These are phyloP conservation scores for Saraca asoca DNA, from an alignment of 331 rosid species.

Conservation along the genomic window DNA sequence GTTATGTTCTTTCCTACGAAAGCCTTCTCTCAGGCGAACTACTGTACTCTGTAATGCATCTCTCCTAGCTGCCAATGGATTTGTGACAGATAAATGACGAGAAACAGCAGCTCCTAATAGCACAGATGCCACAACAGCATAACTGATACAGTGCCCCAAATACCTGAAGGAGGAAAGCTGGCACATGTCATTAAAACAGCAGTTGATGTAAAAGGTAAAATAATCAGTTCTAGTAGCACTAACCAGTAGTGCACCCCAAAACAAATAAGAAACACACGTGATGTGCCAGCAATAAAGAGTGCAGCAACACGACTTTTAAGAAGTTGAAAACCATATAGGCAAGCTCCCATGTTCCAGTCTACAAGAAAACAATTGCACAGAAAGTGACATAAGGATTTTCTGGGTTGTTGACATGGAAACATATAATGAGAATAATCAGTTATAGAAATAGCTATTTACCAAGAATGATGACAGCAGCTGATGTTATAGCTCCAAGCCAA, in stretches of 20 bases:
- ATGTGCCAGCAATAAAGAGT: slow-evolving; percentile 87
- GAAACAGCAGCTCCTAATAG: slow-evolving; percentile 93
- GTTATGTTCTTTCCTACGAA: slow-evolving; percentile 90
- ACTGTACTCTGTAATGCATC: slow-evolving; percentile 99
- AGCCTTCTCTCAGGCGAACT: slow-evolving; percentile 95
- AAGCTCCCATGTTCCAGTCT: slow-evolving; percentile 99
- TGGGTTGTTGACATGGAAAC: neutral
- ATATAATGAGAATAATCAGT: slow-evolving; percentile 24
- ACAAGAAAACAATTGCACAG: slow-evolving; percentile 37
- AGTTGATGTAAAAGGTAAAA: slow-evolving; percentile 13
- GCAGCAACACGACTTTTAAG: slow-evolving; percentile 86
- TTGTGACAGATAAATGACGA: slow-evolving; percentile 84
- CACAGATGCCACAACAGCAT: slow-evolving; percentile 94
- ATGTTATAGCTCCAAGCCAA: slow-evolving; percentile 96
- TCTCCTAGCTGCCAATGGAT: slow-evolving; percentile 96
- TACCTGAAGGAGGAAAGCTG: slow-evolving; percentile 57
- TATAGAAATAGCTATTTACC: slow-evolving; percentile 49
- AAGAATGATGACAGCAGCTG: slow-evolving; percentile 94
- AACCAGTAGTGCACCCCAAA: slow-evolving; percentile 98
- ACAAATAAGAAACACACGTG: slow-evolving; percentile 96
- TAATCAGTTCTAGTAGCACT: slow-evolving; percentile 37
- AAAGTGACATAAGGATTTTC: slow-evolving; percentile 31
- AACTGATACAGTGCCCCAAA: slow-evolving; percentile 98
- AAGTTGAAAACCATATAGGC: slow-evolving; percentile 93
- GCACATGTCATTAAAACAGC: slow-evolving; percentile 31